Conservation (phyloP, 1,139 yeast genomes). For the Nakaseomyces delphensis region DNA sequence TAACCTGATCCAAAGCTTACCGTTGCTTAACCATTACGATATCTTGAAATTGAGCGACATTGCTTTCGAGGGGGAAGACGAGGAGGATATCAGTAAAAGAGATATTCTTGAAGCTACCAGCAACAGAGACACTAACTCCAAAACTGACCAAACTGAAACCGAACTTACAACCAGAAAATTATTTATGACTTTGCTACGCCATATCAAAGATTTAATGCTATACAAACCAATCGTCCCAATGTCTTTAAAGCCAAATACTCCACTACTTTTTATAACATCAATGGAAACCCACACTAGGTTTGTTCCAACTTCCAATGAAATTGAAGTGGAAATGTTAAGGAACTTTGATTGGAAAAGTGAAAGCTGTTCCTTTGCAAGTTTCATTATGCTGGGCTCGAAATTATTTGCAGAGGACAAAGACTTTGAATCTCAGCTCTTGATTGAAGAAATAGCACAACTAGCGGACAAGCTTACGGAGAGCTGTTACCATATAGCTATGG, state of each 20-base stretch:
- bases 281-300: slow-evolving; percentile 16
- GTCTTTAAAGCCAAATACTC: slow-evolving; percentile 11
- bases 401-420: slow-evolving; percentile 34
- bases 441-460: slow-evolving; percentile 44
- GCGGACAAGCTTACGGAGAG: slow-evolving; percentile 60
- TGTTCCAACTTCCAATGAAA: slow-evolving; percentile 21
- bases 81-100: slow-evolving; percentile 2
- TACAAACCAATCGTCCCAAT: slow-evolving; percentile 37
- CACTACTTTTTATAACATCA: slow-evolving; percentile 24
- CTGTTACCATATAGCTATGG: slow-evolving; percentile 46
- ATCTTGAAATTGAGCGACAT: slow-evolving; percentile 8
- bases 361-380: slow-evolving; percentile 68
- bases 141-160: background rate
- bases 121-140: background rate
- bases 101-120: background rate
- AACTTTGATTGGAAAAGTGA: slow-evolving; percentile 42
- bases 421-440: slow-evolving; percentile 1
- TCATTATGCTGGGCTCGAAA: slow-evolving; percentile 60
- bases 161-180: slow-evolving; percentile 25
- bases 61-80: slow-evolving; percentile 7
- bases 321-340: slow-evolving; percentile 23
- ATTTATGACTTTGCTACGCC: slow-evolving; percentile 34
- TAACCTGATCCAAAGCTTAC: slow-evolving; percentile 11
- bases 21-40: slow-evolving; percentile 13
- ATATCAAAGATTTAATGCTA: slow-evolving; percentile 36